phyloP scores from a whole-genome alignment of 2,329 filamentous ascomycete genomes.

The Pseudocercospora fijiensis region DNA sequence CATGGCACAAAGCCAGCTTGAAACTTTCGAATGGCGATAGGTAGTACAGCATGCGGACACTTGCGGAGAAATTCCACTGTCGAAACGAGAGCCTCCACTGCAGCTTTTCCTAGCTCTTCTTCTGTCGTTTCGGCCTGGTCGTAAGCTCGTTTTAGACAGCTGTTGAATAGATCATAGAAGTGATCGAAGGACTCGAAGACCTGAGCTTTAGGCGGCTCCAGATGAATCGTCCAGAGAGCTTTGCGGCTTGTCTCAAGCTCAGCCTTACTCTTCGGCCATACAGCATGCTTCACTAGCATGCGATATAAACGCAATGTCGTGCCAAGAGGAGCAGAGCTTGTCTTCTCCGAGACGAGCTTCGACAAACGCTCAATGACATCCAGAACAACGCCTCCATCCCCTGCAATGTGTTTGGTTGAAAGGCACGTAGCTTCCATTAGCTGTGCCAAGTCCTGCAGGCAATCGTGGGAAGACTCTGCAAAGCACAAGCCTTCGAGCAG shows the following conservation, averaged over 20 bases:
- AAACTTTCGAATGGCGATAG: slow-evolving; percentile 58
- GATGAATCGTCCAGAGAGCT: slow-evolving; percentile 63
- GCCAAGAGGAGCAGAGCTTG: slow-evolving; percentile 11
- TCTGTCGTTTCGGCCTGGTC: slow-evolving; percentile 36
- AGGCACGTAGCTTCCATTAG: slow-evolving; percentile 40
- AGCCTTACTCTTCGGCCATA: slow-evolving; percentile 59
- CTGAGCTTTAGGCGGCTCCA: slow-evolving; percentile 37
- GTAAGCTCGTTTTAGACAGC: slow-evolving; percentile 59
- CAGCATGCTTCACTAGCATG: slow-evolving; percentile 28
- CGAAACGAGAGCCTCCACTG: background rate
- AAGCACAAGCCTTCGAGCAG: slow-evolving; percentile 60
- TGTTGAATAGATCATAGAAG: slow-evolving; percentile 61
- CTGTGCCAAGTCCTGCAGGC: slow-evolving; percentile 27
- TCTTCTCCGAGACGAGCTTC: slow-evolving; percentile 21
- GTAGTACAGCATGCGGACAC: slow-evolving; percentile 50
- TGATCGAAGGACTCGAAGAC: slow-evolving; percentile 62
- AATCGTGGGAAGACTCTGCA: slow-evolving; percentile 2
- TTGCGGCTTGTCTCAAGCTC: slow-evolving; percentile 65
- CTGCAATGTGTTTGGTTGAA: slow-evolving; percentile 61
- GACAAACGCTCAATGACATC: slow-evolving; percentile 60
- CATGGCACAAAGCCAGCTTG: slow-evolving; percentile 64
- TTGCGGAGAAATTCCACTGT: slow-evolving; percentile 15
- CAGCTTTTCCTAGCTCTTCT: background rate
- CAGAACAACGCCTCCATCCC: slow-evolving; percentile 65
- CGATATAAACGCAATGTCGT: slow-evolving; percentile 20